These are phyloP conservation scores for Globisporangium ultimum DNA, from an alignment of 352 stramenopile genomes.

Conservation along the genomic window DNA sequence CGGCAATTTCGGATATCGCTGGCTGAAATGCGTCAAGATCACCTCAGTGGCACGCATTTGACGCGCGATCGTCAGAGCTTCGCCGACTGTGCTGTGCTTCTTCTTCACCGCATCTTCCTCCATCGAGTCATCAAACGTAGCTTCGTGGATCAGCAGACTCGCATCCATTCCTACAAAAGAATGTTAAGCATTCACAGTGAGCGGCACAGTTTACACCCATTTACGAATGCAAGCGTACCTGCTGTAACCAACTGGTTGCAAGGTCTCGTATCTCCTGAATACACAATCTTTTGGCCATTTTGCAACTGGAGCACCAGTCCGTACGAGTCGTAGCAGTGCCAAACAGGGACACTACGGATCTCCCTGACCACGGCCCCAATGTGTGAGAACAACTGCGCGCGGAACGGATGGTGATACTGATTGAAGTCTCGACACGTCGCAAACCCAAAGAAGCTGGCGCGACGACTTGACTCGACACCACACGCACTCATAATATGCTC, in stretches of 20 bases:
- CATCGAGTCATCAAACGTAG: slow-evolving; percentile 96
- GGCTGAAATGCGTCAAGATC: slow-evolving; percentile 96
- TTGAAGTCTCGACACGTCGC: slow-evolving; percentile 59
- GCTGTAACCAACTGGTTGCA: slow-evolving; percentile 63
- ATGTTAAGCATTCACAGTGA: not conserved
- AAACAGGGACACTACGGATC: slow-evolving; percentile 63
- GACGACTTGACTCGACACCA: not conserved
- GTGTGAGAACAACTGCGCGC: slow-evolving; percentile 21
- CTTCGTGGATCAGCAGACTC: slow-evolving; percentile 94
- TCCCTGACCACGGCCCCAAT: slow-evolving; percentile 28
- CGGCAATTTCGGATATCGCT: slow-evolving; percentile 63
- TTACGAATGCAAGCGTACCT: slow-evolving; percentile 10
- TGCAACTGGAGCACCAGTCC: slow-evolving; percentile 60
- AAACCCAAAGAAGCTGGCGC: slow-evolving; percentile 21
- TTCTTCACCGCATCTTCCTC: slow-evolving; percentile 91
- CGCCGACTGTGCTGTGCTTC: slow-evolving; percentile 91
- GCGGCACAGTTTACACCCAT: no score
- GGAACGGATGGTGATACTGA: slow-evolving; percentile 22
- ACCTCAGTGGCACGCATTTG: slow-evolving; percentile 76
- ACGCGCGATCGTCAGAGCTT: slow-evolving; percentile 86
- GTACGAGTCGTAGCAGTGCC: slow-evolving; percentile 80
- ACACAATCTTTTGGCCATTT: slow-evolving; percentile 69
- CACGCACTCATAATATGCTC: slow-evolving; percentile 12
- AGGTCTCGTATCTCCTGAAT: slow-evolving; percentile 93
- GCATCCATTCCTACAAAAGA: slow-evolving; percentile 27